These are phyloP conservation scores for Erysimum cheiranthoides DNA, from an alignment of 345 rosid species.

Conservation along the genomic window DNA sequence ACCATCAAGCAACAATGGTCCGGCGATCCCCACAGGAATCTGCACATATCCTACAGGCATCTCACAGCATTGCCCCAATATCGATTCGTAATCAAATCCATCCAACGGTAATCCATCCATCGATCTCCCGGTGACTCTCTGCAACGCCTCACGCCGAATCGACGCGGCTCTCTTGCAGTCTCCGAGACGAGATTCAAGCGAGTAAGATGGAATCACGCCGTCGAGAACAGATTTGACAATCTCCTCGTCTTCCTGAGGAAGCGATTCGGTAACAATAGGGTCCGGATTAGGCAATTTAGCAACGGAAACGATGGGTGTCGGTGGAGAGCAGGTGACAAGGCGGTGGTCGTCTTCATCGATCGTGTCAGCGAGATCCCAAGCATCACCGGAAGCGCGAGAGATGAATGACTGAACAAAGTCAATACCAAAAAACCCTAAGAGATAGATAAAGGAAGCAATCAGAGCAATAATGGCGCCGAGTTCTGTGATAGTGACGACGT, in stretches of 20 bases:
- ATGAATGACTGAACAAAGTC: conserved; percentile 85
- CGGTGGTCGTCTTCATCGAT: conserved; percentile 48
- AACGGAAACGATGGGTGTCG: conserved; percentile 30
- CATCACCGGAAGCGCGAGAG: conserved; percentile 65
- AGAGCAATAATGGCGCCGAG: conserved; percentile 75
- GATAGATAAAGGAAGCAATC: conserved; percentile 81
- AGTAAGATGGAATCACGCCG: conserved; percentile 68
- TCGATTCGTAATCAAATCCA: conserved; percentile 82
- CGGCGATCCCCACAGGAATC: conserved; percentile 91
- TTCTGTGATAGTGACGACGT: conserved; percentile 75
- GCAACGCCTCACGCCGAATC: conserved; percentile 79
- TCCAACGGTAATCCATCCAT: conserved; percentile 76
- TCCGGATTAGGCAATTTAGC: conserved; percentile 42
- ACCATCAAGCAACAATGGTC: conserved; percentile 89
- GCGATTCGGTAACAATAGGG: conserved; percentile 43
- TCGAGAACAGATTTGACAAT: conserved; percentile 63
- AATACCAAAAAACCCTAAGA: conserved; percentile 84
- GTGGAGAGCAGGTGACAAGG: conserved; percentile 46
- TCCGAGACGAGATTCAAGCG: conserved; percentile 77
- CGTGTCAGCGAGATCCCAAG: conserved; percentile 62
- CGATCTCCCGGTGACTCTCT: conserved; percentile 77
- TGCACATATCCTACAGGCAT: conserved; percentile 96
- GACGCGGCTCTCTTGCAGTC: conserved; percentile 78
- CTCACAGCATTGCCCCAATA: conserved; percentile 97
- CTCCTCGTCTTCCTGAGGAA: conserved; percentile 71